Percentiles rank a stretch among this genome's conserved stretches.
Conservation (phyloP, 2,329 filamentous ascomycete species). For the Alternaria gansuensis region DNA sequence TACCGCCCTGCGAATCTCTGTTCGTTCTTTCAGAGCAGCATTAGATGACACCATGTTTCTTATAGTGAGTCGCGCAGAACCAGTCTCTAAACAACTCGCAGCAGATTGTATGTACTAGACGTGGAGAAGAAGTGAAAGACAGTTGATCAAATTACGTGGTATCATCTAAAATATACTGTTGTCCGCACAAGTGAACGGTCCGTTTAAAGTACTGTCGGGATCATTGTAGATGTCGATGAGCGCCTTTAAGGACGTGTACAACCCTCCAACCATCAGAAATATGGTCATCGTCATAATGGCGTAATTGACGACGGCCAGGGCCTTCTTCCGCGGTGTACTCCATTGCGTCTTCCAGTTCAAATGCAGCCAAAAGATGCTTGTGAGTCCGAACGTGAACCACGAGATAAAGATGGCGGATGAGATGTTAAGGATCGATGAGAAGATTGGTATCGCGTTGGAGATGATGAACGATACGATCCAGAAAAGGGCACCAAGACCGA, state of each 20-base stretch:
- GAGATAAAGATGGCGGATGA: slow-evolving; percentile 66
- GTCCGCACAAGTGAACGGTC: slow-evolving; percentile 43
- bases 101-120: neutral
- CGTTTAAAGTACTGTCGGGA: slow-evolving; percentile 35
- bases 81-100: neutral
- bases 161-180: slow-evolving; percentile 41
- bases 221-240: slow-evolving; percentile 43
- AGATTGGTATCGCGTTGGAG: slow-evolving; percentile 60
- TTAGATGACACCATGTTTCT: neutral
- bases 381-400: slow-evolving; percentile 69
- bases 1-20: too few species aligned
- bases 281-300: slow-evolving; percentile 51
- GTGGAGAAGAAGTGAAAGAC: neutral
- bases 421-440: slow-evolving; percentile 70
- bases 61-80: neutral
- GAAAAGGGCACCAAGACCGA: slow-evolving; percentile 63
- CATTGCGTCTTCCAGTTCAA: slow-evolving; percentile 54
- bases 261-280: slow-evolving; percentile 38
- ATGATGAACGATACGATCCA: slow-evolving; percentile 64
- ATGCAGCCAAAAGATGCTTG: slow-evolving; percentile 59
- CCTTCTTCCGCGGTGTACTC: slow-evolving; percentile 52
- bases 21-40: neutral
- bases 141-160: neutral
- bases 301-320: slow-evolving; percentile 57
- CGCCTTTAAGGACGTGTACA: slow-evolving; percentile 41